Evolutionary conservation across 331 rosid species (phyloP).

Genomic region (Telfairia occidentalis): DNA sequence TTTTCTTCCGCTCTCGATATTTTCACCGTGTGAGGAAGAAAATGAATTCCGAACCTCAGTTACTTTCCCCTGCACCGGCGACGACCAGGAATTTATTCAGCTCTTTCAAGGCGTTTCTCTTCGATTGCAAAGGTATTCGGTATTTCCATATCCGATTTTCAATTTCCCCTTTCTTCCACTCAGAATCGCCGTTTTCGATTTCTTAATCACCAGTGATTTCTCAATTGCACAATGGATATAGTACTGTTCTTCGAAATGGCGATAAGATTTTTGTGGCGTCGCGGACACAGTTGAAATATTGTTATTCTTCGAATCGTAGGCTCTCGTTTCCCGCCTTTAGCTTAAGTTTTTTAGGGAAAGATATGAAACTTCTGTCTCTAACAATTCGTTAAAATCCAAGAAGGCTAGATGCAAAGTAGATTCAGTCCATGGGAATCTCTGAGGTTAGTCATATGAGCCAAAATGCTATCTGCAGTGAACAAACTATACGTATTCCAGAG

Average conservation of each 20-base stretch:
- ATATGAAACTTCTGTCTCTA: slow-evolving; percentile 54
- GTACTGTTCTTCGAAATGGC: slow-evolving; percentile 75
- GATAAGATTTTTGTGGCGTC: slow-evolving; percentile 57
- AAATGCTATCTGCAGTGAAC: not conserved
- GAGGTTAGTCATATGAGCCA: slow-evolving; percentile 24
- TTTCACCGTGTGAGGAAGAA: not conserved
- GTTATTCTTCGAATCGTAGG: not conserved
- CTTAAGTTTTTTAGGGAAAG: slow-evolving; percentile 38
- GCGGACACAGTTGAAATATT: slow-evolving; percentile 33
- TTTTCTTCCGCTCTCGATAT: not conserved
- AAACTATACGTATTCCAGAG: not conserved
- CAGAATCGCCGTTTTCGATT: not conserved
- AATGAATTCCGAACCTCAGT: not conserved
- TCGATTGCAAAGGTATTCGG: slow-evolving; percentile 54
- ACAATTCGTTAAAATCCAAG: slow-evolving; percentile 73
- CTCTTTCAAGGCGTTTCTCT: slow-evolving; percentile 60
- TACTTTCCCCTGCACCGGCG: not conserved
- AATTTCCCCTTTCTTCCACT: not conserved
- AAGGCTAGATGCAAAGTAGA: slow-evolving; percentile 38
- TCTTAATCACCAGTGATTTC: not conserved
- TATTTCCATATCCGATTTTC: not conserved
- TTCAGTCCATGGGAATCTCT: slow-evolving; percentile 54
- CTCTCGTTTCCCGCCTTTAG: not conserved
- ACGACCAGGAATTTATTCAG: slow-evolving; percentile 10
- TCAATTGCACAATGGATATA: not conserved